phyloP scores from a whole-genome alignment of 768 basidiomycete species.

The Hygrophorus pudorinus region DNA sequence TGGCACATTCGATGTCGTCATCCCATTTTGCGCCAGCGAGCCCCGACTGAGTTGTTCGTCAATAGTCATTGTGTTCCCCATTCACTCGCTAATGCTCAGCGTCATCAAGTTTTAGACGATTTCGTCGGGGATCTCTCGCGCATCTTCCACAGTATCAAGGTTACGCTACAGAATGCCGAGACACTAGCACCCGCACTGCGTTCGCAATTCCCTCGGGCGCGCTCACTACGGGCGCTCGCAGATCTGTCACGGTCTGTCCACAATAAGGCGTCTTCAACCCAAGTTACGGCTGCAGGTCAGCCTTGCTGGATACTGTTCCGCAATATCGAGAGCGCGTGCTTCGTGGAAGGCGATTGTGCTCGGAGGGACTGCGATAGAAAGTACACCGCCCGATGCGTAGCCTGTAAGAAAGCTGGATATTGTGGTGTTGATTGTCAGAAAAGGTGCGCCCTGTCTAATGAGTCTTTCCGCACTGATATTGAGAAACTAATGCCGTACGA shows the following conservation, averaged over 20 bases:
- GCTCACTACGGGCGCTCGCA: background rate
- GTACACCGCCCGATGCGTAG: background rate
- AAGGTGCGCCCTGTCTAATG: background rate
- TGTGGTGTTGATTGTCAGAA: background rate
- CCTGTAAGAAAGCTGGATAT: conserved; percentile 1
- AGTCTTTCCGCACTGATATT: background rate
- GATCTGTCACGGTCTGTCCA: background rate
- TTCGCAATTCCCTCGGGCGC: conserved; percentile 1
- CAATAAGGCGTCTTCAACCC: background rate
- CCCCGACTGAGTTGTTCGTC: background rate
- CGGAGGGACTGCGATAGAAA: background rate
- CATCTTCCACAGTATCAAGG: background rate
- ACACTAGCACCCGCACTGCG: background rate
- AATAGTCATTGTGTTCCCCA: background rate
- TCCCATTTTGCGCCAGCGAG: background rate
- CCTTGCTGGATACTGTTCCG: background rate
- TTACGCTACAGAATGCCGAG: background rate
- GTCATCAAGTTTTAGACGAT: background rate
- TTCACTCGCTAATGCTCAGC: background rate
- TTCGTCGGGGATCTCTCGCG: background rate
- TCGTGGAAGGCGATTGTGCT: background rate
- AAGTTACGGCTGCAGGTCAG: background rate
- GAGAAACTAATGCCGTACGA: background rate
- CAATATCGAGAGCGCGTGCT: background rate
- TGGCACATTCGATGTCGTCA: background rate